Evolutionary conservation across 2,329 filamentous ascomycete genomes (phyloP).

Genomic region (Scytalidium lignicola): DNA sequence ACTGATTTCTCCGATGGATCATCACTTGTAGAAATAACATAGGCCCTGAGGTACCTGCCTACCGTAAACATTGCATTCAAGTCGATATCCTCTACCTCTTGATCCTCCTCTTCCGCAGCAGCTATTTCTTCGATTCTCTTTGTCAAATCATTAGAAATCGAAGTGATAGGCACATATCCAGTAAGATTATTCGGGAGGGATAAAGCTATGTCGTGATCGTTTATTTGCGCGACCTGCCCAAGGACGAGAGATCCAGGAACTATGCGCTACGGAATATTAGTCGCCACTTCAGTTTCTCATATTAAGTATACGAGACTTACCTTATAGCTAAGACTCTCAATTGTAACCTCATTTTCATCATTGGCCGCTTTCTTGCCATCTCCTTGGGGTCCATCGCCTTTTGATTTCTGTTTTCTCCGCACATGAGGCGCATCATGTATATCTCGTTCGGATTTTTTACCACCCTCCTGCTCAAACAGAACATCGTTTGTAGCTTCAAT

Average conservation of each 20-base stretch:
- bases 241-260: conserved; percentile 82
- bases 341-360: conserved; percentile 54
- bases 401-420: conserved; percentile 52
- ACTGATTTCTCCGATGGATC: conserved; percentile 43
- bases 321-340: conserved; percentile 88
- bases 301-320: conserved; percentile 39
- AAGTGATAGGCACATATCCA: conserved; percentile 85
- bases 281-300: background rate
- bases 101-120: conserved; percentile 50
- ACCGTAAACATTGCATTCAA: conserved; percentile 70
- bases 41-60: conserved; percentile 84
- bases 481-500: conserved; percentile 91
- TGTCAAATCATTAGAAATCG: conserved; percentile 78
- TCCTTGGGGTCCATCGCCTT: conserved; percentile 46
- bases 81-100: conserved; percentile 60
- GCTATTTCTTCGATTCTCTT: conserved; percentile 66
- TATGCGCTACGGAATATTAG: conserved; percentile 58
- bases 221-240: conserved; percentile 79
- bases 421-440: conserved; percentile 11
- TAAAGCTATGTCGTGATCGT: conserved; percentile 70
- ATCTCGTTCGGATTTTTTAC: conserved; percentile 33
- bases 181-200: conserved; percentile 88
- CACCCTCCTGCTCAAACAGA: conserved; percentile 73
- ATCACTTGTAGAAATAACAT: conserved; percentile 73
- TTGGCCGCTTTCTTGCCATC: conserved; percentile 49